Percentiles rank a stretch among this genome's conserved stretches.
Conservation (phyloP, 1,139 yeast species). For the Starmera stellimalicola region DNA sequence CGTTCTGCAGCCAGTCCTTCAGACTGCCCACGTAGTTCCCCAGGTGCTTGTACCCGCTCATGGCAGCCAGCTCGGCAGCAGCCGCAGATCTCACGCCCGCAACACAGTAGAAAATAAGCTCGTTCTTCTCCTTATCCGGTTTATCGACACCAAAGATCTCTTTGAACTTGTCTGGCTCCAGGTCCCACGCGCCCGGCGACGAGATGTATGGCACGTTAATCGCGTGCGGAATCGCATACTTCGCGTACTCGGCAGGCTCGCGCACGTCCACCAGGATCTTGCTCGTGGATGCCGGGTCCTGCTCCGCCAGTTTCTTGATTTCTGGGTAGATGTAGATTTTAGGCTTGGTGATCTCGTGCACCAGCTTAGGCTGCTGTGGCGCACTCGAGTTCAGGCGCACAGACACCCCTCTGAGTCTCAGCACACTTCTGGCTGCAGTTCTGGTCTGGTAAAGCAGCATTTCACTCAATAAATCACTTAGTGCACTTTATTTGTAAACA, state of each 20-base stretch:
- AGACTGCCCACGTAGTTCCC: constrained; percentile 79
- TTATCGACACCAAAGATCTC: constrained; percentile 78
- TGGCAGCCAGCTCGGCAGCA: constrained; percentile 84
- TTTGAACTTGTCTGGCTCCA: constrained; percentile 68
- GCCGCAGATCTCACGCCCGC: constrained; percentile 90
- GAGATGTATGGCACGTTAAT: constrained; percentile 85
- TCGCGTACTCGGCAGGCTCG: constrained; percentile 73
- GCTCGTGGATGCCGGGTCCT: constrained; percentile 31
- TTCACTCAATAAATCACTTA: too few species aligned
- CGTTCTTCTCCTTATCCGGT: constrained; percentile 53
- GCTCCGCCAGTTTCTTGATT: constrained; percentile 37
- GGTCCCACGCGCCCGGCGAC: constrained; percentile 87
- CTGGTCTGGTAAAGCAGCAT: too few species aligned
- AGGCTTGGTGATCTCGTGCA: constrained; percentile 30
- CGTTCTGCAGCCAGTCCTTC: constrained; percentile 61
- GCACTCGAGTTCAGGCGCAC: too few species aligned
- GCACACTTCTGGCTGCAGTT: too few species aligned
- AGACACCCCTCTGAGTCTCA: too few species aligned
- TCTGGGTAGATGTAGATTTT: constrained; percentile 46
- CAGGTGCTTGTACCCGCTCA: constrained; percentile 76
- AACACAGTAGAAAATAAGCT: constrained; percentile 81
- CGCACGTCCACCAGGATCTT: constrained; percentile 76
- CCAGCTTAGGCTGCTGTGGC: not conserved
- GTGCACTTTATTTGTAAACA: too few species aligned
- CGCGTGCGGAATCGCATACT: constrained; percentile 74